A percentile compares a stretch with the other conserved stretches of the same genome.
Conservation (phyloP, 2,329 filamentous ascomycete species). For the Fusarium napiforme region DNA sequence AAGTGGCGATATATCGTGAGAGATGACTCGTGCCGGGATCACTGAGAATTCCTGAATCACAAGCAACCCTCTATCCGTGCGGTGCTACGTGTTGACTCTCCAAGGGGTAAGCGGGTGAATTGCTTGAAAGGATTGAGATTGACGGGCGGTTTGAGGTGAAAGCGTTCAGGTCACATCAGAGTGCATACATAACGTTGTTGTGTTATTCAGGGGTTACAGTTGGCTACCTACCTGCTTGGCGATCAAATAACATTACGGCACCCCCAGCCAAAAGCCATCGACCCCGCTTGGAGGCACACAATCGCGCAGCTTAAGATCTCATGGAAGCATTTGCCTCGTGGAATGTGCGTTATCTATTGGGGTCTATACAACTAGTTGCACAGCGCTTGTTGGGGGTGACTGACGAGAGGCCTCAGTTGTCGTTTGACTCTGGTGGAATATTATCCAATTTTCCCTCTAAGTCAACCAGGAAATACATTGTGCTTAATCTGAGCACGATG, state of each 20-base stretch:
- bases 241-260: constrained; percentile 19
- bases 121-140: not conserved
- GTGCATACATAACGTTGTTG: constrained; percentile 10
- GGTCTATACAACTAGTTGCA: not conserved
- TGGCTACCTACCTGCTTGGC: constrained; percentile 9
- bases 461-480: not conserved
- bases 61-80: not conserved
- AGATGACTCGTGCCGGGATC: constrained; percentile 13
- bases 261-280: constrained; percentile 13
- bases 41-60: not conserved
- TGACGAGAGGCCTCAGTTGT: not conserved
- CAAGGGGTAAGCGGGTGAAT: constrained; percentile 16
- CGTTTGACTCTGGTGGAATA: not conserved
- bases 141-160: constrained; percentile 8
- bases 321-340: constrained; percentile 29
- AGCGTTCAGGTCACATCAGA: constrained; percentile 14
- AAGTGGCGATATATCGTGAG: constrained; percentile 19
- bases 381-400: not conserved
- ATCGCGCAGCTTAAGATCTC: constrained; percentile 31
- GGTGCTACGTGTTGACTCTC: constrained; percentile 8
- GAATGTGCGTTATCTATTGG: constrained; percentile 30
- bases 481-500: constrained; percentile 5
- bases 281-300: constrained; percentile 33
- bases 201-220: constrained; percentile 27
- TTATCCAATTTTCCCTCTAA: not conserved